A percentile compares a stretch with the other conserved stretches of the same genome.
phyloP scores from a whole-genome alignment of 2,329 filamentous ascomycete genomes.

The Paecilomyces sp. region DNA sequence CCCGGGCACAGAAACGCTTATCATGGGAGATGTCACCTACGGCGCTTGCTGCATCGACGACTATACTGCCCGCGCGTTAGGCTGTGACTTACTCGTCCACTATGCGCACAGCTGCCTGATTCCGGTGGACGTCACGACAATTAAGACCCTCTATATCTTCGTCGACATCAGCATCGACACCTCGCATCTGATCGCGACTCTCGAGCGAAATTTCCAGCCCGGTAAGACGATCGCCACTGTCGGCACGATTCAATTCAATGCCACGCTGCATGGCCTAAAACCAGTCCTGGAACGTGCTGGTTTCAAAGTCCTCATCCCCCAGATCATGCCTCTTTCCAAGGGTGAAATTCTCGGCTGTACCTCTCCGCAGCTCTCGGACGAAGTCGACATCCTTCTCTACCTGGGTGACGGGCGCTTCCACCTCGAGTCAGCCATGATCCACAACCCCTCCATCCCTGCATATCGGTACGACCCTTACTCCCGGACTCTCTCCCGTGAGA shows the following conservation, averaged over 20 bases:
- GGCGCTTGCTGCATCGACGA: slow-evolving; percentile 98
- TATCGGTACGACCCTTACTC: slow-evolving; percentile 98
- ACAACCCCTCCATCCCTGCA: slow-evolving; percentile 83
- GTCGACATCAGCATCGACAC: slow-evolving; percentile 97
- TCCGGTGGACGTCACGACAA: slow-evolving; percentile 91
- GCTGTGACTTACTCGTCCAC: slow-evolving; percentile 89
- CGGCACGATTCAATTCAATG: slow-evolving; percentile 98
- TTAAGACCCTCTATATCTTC: slow-evolving; percentile 96
- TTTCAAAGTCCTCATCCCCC: slow-evolving; percentile 78
- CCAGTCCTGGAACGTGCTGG: slow-evolving; percentile 73
- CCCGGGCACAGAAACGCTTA: slow-evolving; percentile 81
- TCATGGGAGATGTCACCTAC: slow-evolving; percentile 99
- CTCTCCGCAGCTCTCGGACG: slow-evolving; percentile 61
- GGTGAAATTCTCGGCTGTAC: slow-evolving; percentile 98
- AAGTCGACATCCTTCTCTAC: slow-evolving; percentile 75
- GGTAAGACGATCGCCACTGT: slow-evolving; percentile 88
- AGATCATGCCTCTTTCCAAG: slow-evolving; percentile 86
- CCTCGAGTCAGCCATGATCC: slow-evolving; percentile 97
- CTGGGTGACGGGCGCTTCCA: slow-evolving; percentile 92
- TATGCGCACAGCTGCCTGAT: slow-evolving; percentile 97
- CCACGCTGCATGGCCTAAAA: slow-evolving; percentile 81
- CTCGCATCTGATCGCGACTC: slow-evolving; percentile 72
- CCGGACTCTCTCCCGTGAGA: slow-evolving; percentile 80
- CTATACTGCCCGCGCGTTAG: slow-evolving; percentile 88
- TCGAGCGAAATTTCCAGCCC: slow-evolving; percentile 78